phyloP scores from a whole-genome alignment of 768 basidiomycete genomes.

The Termitomyces sp. region DNA sequence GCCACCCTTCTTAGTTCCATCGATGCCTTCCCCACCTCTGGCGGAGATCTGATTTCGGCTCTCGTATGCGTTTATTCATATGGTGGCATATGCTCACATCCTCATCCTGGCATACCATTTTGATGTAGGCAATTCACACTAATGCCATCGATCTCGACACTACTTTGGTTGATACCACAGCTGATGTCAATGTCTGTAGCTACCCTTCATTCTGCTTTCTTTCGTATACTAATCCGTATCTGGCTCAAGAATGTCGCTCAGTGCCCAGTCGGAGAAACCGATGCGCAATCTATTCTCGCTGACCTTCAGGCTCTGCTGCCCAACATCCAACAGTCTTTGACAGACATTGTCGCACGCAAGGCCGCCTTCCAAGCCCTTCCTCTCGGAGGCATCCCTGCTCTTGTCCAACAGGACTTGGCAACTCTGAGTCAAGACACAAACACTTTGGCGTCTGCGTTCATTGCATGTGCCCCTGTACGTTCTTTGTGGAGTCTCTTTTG shows the following conservation, averaged over 20 bases:
- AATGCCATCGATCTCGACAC: slow-evolving; percentile 16
- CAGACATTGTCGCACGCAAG: slow-evolving; percentile 18
- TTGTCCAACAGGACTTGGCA: slow-evolving; percentile 23
- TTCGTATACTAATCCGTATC: background rate
- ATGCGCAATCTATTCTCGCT: slow-evolving; percentile 19
- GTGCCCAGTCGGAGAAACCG: slow-evolving; percentile 18
- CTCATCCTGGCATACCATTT: background rate
- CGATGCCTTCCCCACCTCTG: slow-evolving; percentile 21
- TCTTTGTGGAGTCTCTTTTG: background rate
- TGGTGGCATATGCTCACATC: background rate
- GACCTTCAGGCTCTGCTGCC: slow-evolving; percentile 20
- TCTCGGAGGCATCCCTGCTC: slow-evolving; percentile 23
- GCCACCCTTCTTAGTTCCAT: slow-evolving; percentile 25
- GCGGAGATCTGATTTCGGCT: slow-evolving; percentile 18
- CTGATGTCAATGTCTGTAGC: slow-evolving; percentile 20
- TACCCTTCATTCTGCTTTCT: background rate
- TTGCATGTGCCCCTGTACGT: slow-evolving; percentile 20
- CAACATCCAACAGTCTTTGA: slow-evolving; percentile 19
- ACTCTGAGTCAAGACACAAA: slow-evolving; percentile 11
- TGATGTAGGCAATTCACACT: slow-evolving; percentile 24
- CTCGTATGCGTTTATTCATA: slow-evolving; percentile 16
- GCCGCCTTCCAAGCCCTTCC: slow-evolving; percentile 22
- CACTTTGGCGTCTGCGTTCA: slow-evolving; percentile 19
- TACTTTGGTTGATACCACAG: slow-evolving; percentile 20
- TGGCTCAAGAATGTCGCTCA: slow-evolving; percentile 4